A percentile compares a stretch with the other conserved stretches of the same genome.
These are phyloP conservation scores for Chlorokybus atmophyticus DNA, from an alignment of 139 green algal genomes.

Conservation along the genomic window DNA sequence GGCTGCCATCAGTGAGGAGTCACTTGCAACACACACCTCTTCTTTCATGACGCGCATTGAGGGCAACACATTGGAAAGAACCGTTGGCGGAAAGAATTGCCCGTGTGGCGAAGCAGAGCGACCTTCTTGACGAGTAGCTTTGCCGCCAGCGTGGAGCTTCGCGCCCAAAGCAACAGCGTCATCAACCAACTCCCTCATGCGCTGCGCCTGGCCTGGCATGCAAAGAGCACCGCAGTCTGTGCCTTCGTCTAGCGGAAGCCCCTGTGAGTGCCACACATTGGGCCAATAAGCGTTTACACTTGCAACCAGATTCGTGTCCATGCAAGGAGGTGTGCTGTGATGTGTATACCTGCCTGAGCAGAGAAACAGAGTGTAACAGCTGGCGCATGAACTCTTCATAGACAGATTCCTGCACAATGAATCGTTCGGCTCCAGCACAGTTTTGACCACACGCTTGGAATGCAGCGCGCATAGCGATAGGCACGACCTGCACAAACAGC, in stretches of 20 bases:
- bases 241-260: no score
- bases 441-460: slow-evolving; percentile 93
- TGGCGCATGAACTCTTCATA: slow-evolving; percentile 43
- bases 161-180: slow-evolving; percentile 77
- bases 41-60: slow-evolving; percentile 64
- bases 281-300: no score
- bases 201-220: slow-evolving; percentile 73
- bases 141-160: slow-evolving; percentile 52
- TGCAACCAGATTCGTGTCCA: no score
- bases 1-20: not conserved
- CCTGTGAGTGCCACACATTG: no score
- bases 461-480: slow-evolving; percentile 64
- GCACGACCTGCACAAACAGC: slow-evolving; percentile 47
- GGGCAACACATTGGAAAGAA: slow-evolving; percentile 57
- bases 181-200: slow-evolving; percentile 61
- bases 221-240: slow-evolving; percentile 69
- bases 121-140: slow-evolving; percentile 19
- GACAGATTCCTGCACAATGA: slow-evolving; percentile 68
- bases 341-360: slow-evolving; percentile 37
- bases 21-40: slow-evolving; percentile 19
- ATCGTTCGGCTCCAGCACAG: slow-evolving; percentile 87
- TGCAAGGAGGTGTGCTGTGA: no score
- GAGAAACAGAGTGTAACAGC: slow-evolving; percentile 24
- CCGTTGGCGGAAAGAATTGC: slow-evolving; percentile 90
- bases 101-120: slow-evolving; percentile 18